Evolutionary conservation across 192 early-diverging fungal species (phyloP), one percentile per base, ranked within the genome.

Genomic region (Entomortierella beljakovae): DNA sequence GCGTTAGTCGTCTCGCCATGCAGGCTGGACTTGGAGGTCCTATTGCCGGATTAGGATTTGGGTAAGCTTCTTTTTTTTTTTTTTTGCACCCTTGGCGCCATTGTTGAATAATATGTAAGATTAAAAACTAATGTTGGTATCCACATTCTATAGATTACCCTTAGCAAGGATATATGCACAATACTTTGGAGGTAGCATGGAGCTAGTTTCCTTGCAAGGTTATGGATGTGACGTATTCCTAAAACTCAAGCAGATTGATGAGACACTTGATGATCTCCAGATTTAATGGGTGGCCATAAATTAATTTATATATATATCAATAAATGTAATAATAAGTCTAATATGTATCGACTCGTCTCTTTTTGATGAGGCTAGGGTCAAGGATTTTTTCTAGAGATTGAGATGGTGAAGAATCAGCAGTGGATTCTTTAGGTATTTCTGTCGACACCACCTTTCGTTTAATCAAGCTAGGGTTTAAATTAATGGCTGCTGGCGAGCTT

Each of bases 161-260:
- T 91, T 95, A 89, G 92, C 94, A 2, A 82, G 92, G 22, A 88
- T 96, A 38, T 97, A 97, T 82, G 92, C 95, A 25, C 86, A 90
- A 35, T 99, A 99, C 62, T 99, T 99, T 90, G 96, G 94, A 48
- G 97, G 97, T 0, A 90, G 90, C 2, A 84, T 99, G 46, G 91
- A 94, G 20, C 74, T 99, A 32, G 83, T 93, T 48, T 93, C 93
- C 20, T 83, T 99, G 53, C 87, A 90, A 35, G 95, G 94, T 7
- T 90, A 95, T 77, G 97, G 97, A n/a, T 91, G 93, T 61, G 97
- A 99, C 82, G 91, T 96, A 20, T 97, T 96, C 80, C 69, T 99
- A 48, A 89, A 91, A 58, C 82, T 99, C 52, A 93, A 92, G 67
- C 94, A 94, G 80, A 97, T 98, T 67, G 86, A 94, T 51, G 89